These are phyloP conservation scores for Annulohypoxylon stygium DNA, from an alignment of 495 filamentous ascomycete genomes.

Conservation along the genomic window DNA sequence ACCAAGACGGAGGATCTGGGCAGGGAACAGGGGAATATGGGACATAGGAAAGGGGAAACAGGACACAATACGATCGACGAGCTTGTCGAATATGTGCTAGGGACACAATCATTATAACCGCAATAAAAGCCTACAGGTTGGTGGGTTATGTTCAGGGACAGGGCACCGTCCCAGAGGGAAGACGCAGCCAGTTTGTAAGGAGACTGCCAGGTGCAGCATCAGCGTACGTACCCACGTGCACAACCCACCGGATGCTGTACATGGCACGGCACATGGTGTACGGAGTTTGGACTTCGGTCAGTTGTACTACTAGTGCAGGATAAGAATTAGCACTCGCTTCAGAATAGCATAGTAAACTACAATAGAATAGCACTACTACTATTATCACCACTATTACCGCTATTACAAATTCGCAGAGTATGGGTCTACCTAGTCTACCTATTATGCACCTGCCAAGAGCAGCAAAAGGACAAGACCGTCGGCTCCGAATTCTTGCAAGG, in stretches of 20 bases:
- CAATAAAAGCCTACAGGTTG: conserved; percentile 12
- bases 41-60: conserved; percentile 1
- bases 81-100: not conserved
- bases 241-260: conserved; percentile 30
- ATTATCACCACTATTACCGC: not conserved
- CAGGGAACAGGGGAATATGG: conserved; percentile 3
- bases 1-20: conserved; percentile 17
- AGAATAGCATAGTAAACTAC: conserved; percentile 17
- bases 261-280: conserved; percentile 16
- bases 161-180: not conserved
- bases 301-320: conserved; percentile 28
- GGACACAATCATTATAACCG: conserved; percentile 25
- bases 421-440: not conserved
- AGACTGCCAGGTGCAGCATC: conserved; percentile 44
- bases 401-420: not conserved
- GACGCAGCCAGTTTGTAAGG: conserved; percentile 9
- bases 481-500: conserved; percentile 8
- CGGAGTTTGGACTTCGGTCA: conserved; percentile 27
- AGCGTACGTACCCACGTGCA: conserved; percentile 26
- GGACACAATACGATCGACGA: not conserved
- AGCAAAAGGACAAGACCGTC: not conserved
- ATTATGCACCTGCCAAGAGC: not conserved
- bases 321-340: conserved; percentile 38
- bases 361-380: conserved; percentile 7
- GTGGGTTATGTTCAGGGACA: conserved; percentile 7